Evolutionary conservation across 139 green algal species (phyloP).

Genomic region (Chlorella sp.): DNA sequence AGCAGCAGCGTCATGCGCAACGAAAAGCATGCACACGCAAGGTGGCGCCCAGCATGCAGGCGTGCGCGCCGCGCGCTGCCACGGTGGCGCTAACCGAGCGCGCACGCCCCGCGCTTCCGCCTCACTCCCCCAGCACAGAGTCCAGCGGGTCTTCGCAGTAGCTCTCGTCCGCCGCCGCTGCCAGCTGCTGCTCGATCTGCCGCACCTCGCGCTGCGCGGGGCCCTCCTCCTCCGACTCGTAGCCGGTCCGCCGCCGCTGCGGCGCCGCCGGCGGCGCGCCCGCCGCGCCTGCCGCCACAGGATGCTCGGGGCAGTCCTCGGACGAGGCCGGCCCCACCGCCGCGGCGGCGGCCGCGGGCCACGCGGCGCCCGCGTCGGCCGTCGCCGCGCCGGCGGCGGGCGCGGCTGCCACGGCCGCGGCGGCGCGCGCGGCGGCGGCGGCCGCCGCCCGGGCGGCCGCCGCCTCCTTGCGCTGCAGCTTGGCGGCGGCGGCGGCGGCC

Average conservation of each 20-base stretch:
- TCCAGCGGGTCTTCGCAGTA: slow-evolving; percentile 23
- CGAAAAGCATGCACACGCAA: too few relatives aligned
- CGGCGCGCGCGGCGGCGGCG: not conserved
- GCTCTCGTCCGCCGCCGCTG: slow-evolving; percentile 24
- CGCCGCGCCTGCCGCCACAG: not conserved
- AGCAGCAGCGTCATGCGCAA: too few relatives aligned
- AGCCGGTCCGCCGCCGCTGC: not conserved
- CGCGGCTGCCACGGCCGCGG: not conserved
- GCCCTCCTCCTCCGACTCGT: slow-evolving; percentile 33
- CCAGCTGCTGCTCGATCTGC: slow-evolving; percentile 43
- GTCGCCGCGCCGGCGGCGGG: not conserved
- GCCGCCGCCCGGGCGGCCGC: slow-evolving; percentile 1
- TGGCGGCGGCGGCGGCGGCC: not conserved
- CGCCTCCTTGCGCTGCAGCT: slow-evolving; percentile 5
- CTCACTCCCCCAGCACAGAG: not conserved
- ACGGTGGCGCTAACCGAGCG: too few relatives aligned
- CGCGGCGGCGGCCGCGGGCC: not conserved
- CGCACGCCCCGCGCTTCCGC: too few relatives aligned
- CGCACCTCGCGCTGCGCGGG: slow-evolving; percentile 41
- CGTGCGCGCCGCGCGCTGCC: too few relatives aligned
- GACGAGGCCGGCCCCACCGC: not conserved
- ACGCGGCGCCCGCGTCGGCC: not conserved
- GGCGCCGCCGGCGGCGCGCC: not conserved
- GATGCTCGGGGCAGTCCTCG: not conserved
- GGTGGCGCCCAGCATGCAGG: too few relatives aligned